These are phyloP conservation scores for Suhomyces kunorum DNA, from an alignment of 1,139 yeast species.

Conservation along the genomic window DNA sequence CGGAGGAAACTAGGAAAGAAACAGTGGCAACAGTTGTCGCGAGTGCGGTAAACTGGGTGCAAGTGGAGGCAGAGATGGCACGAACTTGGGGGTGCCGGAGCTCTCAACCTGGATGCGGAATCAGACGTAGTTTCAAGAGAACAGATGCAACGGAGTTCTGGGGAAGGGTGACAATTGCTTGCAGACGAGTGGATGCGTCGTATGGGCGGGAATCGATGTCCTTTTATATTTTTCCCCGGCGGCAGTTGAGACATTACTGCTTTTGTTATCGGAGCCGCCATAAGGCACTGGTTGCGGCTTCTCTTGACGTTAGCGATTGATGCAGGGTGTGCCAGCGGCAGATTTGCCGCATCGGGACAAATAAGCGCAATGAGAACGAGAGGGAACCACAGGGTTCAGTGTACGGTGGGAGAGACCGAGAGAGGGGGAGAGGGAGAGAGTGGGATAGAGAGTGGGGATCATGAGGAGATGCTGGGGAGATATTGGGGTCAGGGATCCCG, in stretches of 20 bases:
- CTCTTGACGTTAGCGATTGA: constrained; percentile 13
- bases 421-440: not conserved
- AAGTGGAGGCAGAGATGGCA: not conserved
- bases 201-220: not conserved
- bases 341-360: constrained; percentile 6
- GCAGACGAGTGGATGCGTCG: too few species aligned
- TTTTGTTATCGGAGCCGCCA: not conserved
- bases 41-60: constrained; percentile 1
- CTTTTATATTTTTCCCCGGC: not conserved
- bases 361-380: constrained; percentile 6
- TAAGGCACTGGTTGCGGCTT: constrained; percentile 5
- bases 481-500: not conserved
- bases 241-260: too few species aligned
- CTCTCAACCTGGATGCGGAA: not conserved
- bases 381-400: too few species aligned
- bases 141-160: not conserved
- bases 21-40: too few species aligned
- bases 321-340: constrained; percentile 5
- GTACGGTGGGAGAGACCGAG: not conserved
- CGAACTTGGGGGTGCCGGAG: not conserved
- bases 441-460: not conserved
- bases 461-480: not conserved
- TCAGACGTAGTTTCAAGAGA: too few species aligned
- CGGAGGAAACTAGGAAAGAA: too few species aligned
- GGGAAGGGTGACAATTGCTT: too few species aligned